A percentile compares a stretch with the other conserved stretches of the same genome.
Conservation (phyloP, 2,329 filamentous ascomycete species). For the Fusarium sp. region DNA sequence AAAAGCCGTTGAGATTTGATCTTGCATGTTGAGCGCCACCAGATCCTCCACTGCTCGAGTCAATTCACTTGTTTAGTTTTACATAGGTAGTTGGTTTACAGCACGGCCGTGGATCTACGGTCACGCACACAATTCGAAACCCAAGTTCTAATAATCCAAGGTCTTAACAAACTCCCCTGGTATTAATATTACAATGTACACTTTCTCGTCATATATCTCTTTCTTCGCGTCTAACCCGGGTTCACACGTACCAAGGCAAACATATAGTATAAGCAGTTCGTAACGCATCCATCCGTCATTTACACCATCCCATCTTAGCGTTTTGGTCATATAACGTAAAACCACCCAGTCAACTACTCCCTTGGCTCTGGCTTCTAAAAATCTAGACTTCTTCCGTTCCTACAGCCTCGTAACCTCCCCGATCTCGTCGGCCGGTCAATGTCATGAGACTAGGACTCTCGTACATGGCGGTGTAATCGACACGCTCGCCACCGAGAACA, state of each 20-base stretch:
- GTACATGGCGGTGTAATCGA: conserved; percentile 92
- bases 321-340: conserved; percentile 31
- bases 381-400: conserved; percentile 61
- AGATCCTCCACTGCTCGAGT: neutral
- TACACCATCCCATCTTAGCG: conserved; percentile 33
- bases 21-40: neutral
- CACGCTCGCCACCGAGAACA: conserved; percentile 77
- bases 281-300: conserved; percentile 35
- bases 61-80: neutral
- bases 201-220: conserved; percentile 19
- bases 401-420: conserved; percentile 72
- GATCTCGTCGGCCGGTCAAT: conserved; percentile 60
- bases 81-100: too few species aligned
- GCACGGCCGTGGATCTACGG: neutral
- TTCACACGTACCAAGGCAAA: conserved; percentile 24
- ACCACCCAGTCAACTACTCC: conserved; percentile 18
- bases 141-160: conserved; percentile 15
- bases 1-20: neutral
- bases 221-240: conserved; percentile 24
- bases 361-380: conserved; percentile 1
- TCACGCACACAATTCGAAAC: conserved; percentile 9
- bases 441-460: conserved; percentile 80
- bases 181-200: conserved; percentile 45
- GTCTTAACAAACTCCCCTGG: conserved; percentile 16
- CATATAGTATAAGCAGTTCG: conserved; percentile 28